Percentiles rank a stretch among this genome's conserved stretches.
Evolutionary conservation across 495 filamentous ascomycete genomes (phyloP).

Genomic region (Tuber borchii): DNA sequence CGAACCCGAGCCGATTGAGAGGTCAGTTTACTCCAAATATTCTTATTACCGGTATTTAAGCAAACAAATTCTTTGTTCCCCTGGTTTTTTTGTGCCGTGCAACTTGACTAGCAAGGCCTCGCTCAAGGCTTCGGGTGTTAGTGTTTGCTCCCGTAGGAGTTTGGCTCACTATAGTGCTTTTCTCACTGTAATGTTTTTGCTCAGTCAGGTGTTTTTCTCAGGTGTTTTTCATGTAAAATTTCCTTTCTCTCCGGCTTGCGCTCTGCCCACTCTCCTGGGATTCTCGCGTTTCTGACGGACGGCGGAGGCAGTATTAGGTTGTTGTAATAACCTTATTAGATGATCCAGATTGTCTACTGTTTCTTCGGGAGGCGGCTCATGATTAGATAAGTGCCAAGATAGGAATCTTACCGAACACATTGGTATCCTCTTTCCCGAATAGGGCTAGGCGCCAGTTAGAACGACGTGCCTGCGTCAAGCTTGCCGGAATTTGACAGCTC

Average conservation of each 20-base stretch:
- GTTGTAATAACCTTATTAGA: not conserved
- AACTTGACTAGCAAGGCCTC: not conserved
- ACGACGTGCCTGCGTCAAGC: conserved; percentile 23
- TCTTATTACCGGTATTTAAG: not conserved
- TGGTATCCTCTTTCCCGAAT: conserved; percentile 5
- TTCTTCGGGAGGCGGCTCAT: not conserved
- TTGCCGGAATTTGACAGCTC: conserved; percentile 10
- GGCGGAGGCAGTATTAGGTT: not conserved
- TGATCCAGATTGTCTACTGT: not conserved
- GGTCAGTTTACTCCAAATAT: not conserved
- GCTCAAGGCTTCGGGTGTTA: not conserved
- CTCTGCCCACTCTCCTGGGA: not conserved
- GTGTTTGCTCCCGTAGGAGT: not conserved
- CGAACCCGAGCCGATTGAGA: not conserved
- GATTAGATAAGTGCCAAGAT: conserved; percentile 9
- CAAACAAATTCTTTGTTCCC: not conserved
- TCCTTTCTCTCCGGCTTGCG: not conserved
- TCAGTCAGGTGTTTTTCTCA: not conserved
- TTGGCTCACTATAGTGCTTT: not conserved
- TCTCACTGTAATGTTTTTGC: not conserved
- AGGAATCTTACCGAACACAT: conserved; percentile 14
- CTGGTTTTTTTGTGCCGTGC: not conserved
- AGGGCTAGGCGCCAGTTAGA: conserved; percentile 14
- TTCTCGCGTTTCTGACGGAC: not conserved
- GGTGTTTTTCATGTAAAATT: not conserved